Conservation (phyloP, 1,284 basidiomycete species). For the Bondarzewia mesenterica region DNA sequence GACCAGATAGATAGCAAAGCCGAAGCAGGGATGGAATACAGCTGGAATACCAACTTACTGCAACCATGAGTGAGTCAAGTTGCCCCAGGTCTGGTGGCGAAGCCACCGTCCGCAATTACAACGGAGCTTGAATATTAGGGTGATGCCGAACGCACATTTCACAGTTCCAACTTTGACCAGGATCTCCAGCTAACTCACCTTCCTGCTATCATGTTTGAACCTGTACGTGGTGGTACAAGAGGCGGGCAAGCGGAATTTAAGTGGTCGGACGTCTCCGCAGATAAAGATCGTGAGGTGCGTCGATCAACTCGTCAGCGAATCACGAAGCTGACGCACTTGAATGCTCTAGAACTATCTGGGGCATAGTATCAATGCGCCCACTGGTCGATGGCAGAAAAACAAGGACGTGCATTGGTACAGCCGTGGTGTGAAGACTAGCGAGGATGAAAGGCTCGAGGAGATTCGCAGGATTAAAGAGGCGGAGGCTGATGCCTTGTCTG, state of each 20-base stretch:
- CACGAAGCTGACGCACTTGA: background rate
- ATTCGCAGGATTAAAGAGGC: slow-evolving; percentile 75
- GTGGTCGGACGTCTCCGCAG: slow-evolving; percentile 83
- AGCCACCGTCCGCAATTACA: no score
- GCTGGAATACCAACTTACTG: no score
- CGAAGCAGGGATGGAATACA: no score
- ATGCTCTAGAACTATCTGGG: slow-evolving; percentile 75
- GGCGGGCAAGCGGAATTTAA: slow-evolving; percentile 90
- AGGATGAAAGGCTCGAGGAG: slow-evolving; percentile 55
- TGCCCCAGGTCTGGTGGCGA: no score
- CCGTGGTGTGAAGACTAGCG: slow-evolving; percentile 43
- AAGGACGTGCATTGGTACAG: slow-evolving; percentile 93
- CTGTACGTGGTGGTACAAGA: slow-evolving; percentile 76
- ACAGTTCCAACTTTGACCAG: no score
- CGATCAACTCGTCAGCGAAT: background rate
- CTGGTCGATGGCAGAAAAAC: slow-evolving; percentile 92
- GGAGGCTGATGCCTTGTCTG: slow-evolving; percentile 79
- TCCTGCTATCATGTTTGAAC: slow-evolving; percentile 61
- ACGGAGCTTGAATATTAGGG: no score
- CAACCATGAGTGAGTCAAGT: no score
- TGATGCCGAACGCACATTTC: no score
- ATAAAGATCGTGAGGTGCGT: slow-evolving; percentile 83
- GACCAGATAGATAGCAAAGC: no score
- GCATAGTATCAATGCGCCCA: slow-evolving; percentile 87
- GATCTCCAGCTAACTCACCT: background rate